Evolutionary conservation across 2,329 filamentous ascomycete species (phyloP), one percentile per base, ranked within the genome.

Genomic region (Talaromyces sp.): DNA sequence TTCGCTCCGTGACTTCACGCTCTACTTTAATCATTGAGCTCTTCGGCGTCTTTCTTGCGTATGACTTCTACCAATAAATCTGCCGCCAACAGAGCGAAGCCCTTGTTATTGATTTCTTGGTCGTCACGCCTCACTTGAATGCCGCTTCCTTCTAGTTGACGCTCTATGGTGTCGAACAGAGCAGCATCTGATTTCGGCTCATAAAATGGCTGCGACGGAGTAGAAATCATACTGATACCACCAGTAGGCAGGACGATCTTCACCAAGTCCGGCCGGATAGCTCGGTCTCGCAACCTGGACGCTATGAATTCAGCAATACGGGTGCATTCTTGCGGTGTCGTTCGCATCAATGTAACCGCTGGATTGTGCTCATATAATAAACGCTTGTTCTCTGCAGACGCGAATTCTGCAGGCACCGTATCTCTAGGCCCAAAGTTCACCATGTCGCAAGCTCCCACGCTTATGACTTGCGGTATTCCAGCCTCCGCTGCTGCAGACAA

Each of bases 311-410:
- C 69, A 0, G 85, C 88, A n/a, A 90, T 80, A 50, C 78, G 72
- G 27, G 64, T 69, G 67, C 84, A 86, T 71, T 91, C 89, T 1
- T 84, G 80, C n/a, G 74, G 70, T 0, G 80, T 86, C 0, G 89
- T 88, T 25, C 89, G 78, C 82, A 91, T 86, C 37, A 92, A 71
- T 0, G 89, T 91, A 0, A 90, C 85, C 0, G 83, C 82, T 0
- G 87, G 82, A 70, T 91, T 91, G 71, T 91, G 89, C 70, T 86
- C 84, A 69, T 85, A 83, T n/a, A 90, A 73, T 22, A 79, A 79
- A 35, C 87, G 79, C 1, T 74, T 52, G 7, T 54, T 47, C 19
- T 43, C 61, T 4, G 64, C 13, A 54, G 45, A 70, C 3, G 73
- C 71, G 68, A 86, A 89, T 58, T 79, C 79, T 61, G 84, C 80